Evolutionary conservation across 495 filamentous ascomycete species (phyloP).

Genomic region (Tuber umbilicatum): DNA sequence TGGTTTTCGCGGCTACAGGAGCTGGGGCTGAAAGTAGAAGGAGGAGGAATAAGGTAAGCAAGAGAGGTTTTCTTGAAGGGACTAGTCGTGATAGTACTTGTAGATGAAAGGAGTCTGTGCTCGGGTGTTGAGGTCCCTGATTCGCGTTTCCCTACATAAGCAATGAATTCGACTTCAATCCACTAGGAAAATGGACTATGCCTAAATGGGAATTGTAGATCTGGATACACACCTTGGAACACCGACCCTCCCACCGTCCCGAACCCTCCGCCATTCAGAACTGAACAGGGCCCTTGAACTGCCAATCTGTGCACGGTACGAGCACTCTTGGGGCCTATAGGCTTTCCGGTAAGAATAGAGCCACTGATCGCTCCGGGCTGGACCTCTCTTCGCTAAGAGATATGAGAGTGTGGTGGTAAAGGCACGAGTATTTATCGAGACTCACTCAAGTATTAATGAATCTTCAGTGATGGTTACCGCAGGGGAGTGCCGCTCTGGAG

Average conservation of each 20-base stretch:
- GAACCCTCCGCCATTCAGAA: background rate
- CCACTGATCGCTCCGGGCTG: background rate
- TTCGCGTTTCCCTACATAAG: background rate
- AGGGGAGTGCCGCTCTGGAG: background rate
- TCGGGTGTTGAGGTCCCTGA: background rate
- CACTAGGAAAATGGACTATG: background rate
- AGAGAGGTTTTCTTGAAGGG: background rate
- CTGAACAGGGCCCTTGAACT: background rate
- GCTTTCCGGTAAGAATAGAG: background rate
- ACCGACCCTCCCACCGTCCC: background rate
- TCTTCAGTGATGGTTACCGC: background rate
- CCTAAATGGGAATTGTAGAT: background rate
- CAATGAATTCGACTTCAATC: background rate
- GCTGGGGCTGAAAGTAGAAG: background rate
- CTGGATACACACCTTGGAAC: background rate
- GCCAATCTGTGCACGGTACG: background rate
- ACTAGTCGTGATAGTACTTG: background rate
- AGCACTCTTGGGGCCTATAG: background rate
- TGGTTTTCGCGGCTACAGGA: background rate
- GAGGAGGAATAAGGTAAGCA: background rate
- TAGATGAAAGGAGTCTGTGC: background rate
- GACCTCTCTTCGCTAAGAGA: background rate
- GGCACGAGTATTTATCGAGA: background rate
- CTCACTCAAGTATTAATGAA: background rate
- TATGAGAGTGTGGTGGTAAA: background rate